Percentiles rank a stretch among this genome's conserved stretches.
Evolutionary conservation across 2,329 filamentous ascomycete species (phyloP).

Genomic region (Neonectria neomacrospora): DNA sequence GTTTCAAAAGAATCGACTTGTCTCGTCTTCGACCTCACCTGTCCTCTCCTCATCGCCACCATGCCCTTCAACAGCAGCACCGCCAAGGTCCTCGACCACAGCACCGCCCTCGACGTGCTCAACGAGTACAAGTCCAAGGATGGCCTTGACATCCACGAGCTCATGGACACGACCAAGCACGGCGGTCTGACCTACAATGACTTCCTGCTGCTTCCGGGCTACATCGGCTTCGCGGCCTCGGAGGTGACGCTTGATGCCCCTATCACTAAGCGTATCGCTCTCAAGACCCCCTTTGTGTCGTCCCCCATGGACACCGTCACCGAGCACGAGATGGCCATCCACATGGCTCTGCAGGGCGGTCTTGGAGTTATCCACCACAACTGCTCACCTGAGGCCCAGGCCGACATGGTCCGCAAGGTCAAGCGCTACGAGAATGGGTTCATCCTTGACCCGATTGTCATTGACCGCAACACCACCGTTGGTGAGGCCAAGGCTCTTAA

Average conservation of each 20-base stretch:
- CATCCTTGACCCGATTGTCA: conserved; percentile 94
- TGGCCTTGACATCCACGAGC: conserved; percentile 85
- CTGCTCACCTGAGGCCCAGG: conserved; percentile 96
- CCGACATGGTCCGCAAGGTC: conserved; percentile 98
- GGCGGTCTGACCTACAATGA: conserved; percentile 99
- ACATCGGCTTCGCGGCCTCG: conserved; percentile 96
- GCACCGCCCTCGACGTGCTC: conserved; percentile 82
- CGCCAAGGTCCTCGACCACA: conserved; percentile 75
- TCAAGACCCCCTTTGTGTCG: conserved; percentile 97
- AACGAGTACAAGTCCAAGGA: conserved; percentile 83
- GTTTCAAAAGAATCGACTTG: conserved; percentile 48
- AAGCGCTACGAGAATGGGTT: conserved; percentile 99
- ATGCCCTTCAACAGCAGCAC: conserved; percentile 70
- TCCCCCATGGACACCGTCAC: conserved; percentile 99
- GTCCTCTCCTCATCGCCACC: conserved; percentile 49
- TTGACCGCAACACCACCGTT: conserved; percentile 87
- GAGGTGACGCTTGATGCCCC: conserved; percentile 89
- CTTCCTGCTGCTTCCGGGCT: conserved; percentile 95
- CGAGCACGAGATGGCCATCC: conserved; percentile 99
- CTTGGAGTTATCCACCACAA: conserved; percentile 99
- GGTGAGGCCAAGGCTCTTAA: conserved; percentile 92
- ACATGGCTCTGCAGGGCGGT: conserved; percentile 90
- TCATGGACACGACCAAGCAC: conserved; percentile 91
- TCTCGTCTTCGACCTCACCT: conserved; percentile 57
- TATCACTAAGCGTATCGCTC: conserved; percentile 91